Percentiles rank a stretch among this genome's conserved stretches.
These are phyloP conservation scores for Penicillium paradoxum DNA, from an alignment of 495 filamentous ascomycete species.

Conservation along the genomic window DNA sequence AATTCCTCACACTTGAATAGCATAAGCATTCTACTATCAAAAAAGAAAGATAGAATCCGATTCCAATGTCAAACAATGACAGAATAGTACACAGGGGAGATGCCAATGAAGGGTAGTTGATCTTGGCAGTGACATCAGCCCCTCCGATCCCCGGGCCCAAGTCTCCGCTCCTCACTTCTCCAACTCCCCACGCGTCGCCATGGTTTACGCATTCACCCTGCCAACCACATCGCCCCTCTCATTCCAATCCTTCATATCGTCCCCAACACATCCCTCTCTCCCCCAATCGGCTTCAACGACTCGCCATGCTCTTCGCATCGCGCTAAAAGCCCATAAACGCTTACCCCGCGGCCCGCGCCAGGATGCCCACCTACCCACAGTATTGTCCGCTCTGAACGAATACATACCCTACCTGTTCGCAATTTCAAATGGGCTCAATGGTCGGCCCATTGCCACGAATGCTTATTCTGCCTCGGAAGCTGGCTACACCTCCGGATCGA, in stretches of 20 bases:
- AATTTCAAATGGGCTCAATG: constrained; percentile 63
- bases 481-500: neutral
- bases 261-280: constrained; percentile 75
- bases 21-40: too few relatives aligned
- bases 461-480: neutral
- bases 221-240: constrained; percentile 80
- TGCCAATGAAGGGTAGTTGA: neutral
- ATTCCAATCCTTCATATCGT: constrained; percentile 66
- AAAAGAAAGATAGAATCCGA: too few relatives aligned
- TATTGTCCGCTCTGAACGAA: constrained; percentile 62
- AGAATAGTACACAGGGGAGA: too few relatives aligned
- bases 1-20: too few relatives aligned
- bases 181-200: constrained; percentile 36
- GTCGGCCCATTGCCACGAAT: constrained; percentile 23
- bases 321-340: constrained; percentile 78
- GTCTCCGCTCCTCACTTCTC: constrained; percentile 9
- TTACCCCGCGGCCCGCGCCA: constrained; percentile 54
- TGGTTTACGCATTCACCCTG: constrained; percentile 81
- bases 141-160: constrained; percentile 1
- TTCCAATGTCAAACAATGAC: too few relatives aligned
- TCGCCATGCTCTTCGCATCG: constrained; percentile 70
- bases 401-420: constrained; percentile 79
- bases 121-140: constrained; percentile 21
- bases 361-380: constrained; percentile 59
- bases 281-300: constrained; percentile 70